Evolutionary conservation across 257 asterid species (phyloP).

Genomic region (Lycium ferocissimum): DNA sequence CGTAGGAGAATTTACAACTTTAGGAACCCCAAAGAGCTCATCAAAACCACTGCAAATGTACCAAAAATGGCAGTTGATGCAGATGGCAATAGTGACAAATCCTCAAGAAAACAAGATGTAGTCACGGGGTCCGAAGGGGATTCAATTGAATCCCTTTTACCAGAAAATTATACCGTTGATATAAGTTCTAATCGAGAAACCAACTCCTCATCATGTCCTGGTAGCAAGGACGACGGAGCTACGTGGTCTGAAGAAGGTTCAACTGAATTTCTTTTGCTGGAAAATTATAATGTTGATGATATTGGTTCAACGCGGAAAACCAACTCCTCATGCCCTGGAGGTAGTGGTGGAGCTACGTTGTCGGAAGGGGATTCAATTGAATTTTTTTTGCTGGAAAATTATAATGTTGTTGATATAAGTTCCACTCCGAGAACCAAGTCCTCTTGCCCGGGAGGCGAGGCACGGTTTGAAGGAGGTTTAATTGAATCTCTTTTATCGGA

Average conservation of each 20-base stretch:
- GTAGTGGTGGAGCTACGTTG: too few species aligned
- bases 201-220: not conserved
- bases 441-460: too few species aligned
- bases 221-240: not conserved
- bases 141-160: not conserved
- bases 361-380: too few species aligned
- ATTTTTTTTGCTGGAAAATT: too few species aligned
- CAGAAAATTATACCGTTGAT: not conserved
- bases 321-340: too few species aligned
- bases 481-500: too few species aligned
- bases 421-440: too few species aligned
- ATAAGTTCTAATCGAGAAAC: not conserved
- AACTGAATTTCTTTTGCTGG: not conserved
- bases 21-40: slow-evolving; percentile 33
- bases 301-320: too few species aligned
- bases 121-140: not conserved
- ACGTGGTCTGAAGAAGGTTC: not conserved
- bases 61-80: not conserved
- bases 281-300: not conserved
- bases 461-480: too few species aligned
- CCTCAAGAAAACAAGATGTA: not conserved
- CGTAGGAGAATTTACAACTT: slow-evolving; percentile 52
- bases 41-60: not conserved
- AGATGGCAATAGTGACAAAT: not conserved
- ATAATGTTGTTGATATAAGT: too few species aligned